Percentiles rank a stretch among this genome's conserved stretches.
These are phyloP conservation scores for Whalleya microplaca DNA, from an alignment of 2,329 filamentous ascomycete genomes.

Conservation along the genomic window DNA sequence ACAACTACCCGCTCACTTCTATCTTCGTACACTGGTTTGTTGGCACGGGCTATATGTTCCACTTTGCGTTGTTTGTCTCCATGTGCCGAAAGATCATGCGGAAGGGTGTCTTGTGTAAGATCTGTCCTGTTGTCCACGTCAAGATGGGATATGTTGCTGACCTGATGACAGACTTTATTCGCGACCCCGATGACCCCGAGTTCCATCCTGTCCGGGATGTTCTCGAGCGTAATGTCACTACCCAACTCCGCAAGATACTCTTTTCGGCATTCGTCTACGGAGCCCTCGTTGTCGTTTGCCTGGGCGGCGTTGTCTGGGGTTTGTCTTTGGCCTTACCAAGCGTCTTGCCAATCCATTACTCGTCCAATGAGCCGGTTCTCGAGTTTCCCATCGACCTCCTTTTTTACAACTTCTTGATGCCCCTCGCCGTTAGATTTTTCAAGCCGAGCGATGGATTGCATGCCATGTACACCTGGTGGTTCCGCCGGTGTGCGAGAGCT, in stretches of 20 bases:
- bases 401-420: conserved; percentile 97
- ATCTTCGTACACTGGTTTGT: conserved; percentile 99
- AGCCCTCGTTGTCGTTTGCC: conserved; percentile 85
- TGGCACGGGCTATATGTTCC: conserved; percentile 99
- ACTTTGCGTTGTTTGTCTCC: conserved; percentile 96
- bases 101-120: conserved; percentile 86
- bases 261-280: conserved; percentile 97
- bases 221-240: conserved; percentile 87
- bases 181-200: conserved; percentile 96
- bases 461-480: conserved; percentile 94
- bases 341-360: conserved; percentile 90
- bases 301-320: conserved; percentile 96
- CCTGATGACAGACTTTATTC: conserved; percentile 75
- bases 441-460: conserved; percentile 85
- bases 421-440: conserved; percentile 80
- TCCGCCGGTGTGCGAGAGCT: conserved; percentile 78
- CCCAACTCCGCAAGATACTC: conserved; percentile 92
- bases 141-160: conserved; percentile 34
- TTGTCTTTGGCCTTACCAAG: conserved; percentile 68
- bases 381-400: conserved; percentile 94
- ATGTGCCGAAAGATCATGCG: conserved; percentile 99
- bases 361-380: conserved; percentile 86
- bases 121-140: background rate
- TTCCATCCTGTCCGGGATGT: conserved; percentile 98
- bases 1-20: conserved; percentile 81